Conservation (phyloP, 208 protist genomes). For the Trypanosoma theileri region DNA sequence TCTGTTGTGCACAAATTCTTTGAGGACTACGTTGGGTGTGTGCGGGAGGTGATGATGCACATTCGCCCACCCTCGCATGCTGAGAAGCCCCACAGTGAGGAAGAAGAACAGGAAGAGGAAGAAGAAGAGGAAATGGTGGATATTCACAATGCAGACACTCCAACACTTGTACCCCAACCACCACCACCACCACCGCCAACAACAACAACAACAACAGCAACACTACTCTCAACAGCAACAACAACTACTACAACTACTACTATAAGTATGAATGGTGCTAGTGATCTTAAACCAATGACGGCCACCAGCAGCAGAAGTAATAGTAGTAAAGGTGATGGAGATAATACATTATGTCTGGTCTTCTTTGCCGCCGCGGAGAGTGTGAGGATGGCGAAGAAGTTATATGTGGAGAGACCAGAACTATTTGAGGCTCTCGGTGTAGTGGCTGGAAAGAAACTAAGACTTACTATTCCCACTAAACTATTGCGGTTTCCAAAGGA, state of each 20-base stretch:
- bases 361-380: slow-evolving; percentile 72
- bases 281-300: too few relatives aligned
- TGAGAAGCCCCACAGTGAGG: neutral
- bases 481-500: slow-evolving; percentile 16
- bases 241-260: too few relatives aligned
- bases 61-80: neutral
- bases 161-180: too few relatives aligned
- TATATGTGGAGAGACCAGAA: slow-evolving; percentile 26
- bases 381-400: slow-evolving; percentile 39
- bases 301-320: too few relatives aligned
- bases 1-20: slow-evolving; percentile 56
- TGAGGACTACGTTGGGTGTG: slow-evolving; percentile 63
- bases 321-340: neutral
- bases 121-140: neutral
- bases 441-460: slow-evolving; percentile 49
- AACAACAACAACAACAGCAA: slow-evolving; percentile 2
- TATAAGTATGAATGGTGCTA: too few relatives aligned
- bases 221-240: slow-evolving; percentile 6
- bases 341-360: slow-evolving; percentile 59
- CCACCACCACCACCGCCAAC: too few relatives aligned
- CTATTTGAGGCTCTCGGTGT: slow-evolving; percentile 40
- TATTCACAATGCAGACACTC: too few relatives aligned
- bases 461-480: slow-evolving; percentile 61
- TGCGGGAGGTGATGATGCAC: slow-evolving; percentile 69
- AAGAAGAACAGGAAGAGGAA: too few relatives aligned